Percentiles rank a stretch among this genome's conserved stretches.
Conservation (phyloP, 2,329 filamentous ascomycete species). For the Cladophialophora bantiana region DNA sequence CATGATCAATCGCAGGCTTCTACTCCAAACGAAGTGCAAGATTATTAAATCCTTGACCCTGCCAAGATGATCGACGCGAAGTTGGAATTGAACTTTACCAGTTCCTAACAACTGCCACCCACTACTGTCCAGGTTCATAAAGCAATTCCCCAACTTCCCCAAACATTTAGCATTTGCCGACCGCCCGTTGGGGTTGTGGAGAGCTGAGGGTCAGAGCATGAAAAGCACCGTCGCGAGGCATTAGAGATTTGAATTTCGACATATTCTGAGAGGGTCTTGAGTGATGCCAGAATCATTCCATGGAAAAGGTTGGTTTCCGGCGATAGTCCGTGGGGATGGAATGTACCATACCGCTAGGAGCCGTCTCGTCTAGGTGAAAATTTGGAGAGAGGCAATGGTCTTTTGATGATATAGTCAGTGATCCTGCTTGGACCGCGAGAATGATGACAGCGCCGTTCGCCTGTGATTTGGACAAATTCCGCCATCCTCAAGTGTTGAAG, state of each 20-base stretch:
- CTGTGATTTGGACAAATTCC: neutral
- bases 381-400: neutral
- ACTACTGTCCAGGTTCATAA: neutral
- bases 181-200: neutral
- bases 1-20: neutral
- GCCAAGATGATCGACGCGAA: neutral
- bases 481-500: neutral
- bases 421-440: neutral
- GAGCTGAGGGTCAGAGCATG: neutral
- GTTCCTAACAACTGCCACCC: neutral
- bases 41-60: neutral
- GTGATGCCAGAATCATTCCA: neutral
- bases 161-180: neutral
- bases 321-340: neutral
- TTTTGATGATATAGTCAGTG: neutral
- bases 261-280: neutral
- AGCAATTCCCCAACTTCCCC: slow-evolving; percentile 1
- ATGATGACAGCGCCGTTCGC: neutral
- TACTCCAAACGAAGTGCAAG: neutral
- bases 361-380: neutral
- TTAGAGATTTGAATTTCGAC: neutral
- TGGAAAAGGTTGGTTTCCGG: neutral
- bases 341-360: neutral
- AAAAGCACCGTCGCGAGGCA: neutral
- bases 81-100: neutral